phyloP scores from a whole-genome alignment of 805 yeast species.

The Hanseniaspora meyeri region DNA sequence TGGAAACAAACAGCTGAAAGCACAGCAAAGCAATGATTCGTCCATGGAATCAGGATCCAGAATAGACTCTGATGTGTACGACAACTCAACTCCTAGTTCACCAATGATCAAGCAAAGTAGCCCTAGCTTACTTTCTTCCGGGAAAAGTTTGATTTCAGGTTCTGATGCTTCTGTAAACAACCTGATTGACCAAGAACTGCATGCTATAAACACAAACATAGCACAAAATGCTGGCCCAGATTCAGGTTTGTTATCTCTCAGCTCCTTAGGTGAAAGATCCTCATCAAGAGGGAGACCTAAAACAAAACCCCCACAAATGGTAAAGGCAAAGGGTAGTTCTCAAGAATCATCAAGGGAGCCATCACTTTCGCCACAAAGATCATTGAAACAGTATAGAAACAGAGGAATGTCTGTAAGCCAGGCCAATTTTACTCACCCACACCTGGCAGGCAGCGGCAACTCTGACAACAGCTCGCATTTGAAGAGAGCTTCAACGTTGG shows the following conservation, averaged over 20 bases:
- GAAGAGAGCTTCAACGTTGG: conserved; percentile 6
- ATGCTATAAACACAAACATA: not conserved
- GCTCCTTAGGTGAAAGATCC: not conserved
- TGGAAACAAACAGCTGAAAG: not conserved
- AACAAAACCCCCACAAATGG: not conserved
- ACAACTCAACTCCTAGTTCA: not conserved
- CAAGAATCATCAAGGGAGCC: conserved; percentile 1
- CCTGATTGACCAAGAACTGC: conserved; percentile 6
- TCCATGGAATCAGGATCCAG: not conserved
- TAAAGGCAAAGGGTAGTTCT: not conserved
- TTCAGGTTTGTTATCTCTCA: not conserved
- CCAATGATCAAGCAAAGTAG: not conserved
- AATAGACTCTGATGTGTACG: not conserved
- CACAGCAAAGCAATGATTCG: not conserved
- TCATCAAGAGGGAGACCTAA: conserved; percentile 7
- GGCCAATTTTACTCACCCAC: conserved; percentile 10
- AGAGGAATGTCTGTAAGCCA: conserved; percentile 18
- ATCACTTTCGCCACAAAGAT: conserved; percentile 12
- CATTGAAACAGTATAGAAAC: conserved; percentile 17
- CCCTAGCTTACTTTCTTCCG: not conserved
- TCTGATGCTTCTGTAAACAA: not conserved
- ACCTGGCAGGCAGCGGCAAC: conserved; percentile 14
- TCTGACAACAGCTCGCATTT: conserved; percentile 14
- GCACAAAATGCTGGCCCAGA: not conserved
- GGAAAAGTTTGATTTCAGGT: not conserved